phyloP scores from a whole-genome alignment of 1,284 basidiomycete species.

The Apiotrichum siamense region DNA sequence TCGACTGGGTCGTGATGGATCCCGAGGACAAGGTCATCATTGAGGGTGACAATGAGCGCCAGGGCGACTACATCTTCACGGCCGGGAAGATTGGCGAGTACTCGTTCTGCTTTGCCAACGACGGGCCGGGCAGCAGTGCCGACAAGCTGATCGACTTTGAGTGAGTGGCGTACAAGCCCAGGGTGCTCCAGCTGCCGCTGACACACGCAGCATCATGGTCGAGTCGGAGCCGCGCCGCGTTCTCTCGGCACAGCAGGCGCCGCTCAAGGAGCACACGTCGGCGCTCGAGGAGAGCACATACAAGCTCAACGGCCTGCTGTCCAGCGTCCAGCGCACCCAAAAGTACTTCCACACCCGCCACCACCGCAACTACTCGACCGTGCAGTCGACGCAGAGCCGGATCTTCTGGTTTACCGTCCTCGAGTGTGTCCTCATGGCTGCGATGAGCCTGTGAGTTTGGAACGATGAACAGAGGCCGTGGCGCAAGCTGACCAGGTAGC shows the following conservation, averaged over 20 bases:
- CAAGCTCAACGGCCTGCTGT: conserved; percentile 74
- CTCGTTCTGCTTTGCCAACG: conserved; percentile 97
- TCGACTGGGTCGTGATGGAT: conserved; percentile 89
- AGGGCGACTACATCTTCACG: conserved; percentile 95
- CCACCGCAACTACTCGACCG: conserved; percentile 37
- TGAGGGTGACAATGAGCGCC: conserved; percentile 78
- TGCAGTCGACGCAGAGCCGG: conserved; percentile 45
- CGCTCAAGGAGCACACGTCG: conserved; percentile 78
- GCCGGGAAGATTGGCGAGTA: conserved; percentile 90
- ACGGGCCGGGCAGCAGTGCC: conserved; percentile 81
- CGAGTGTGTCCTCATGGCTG: conserved; percentile 67
- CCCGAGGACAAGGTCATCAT: conserved; percentile 80
- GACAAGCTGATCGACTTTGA: conserved; percentile 94
- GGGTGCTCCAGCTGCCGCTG: not conserved
- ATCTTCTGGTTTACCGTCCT: conserved; percentile 84
- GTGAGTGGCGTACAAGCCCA: conserved; percentile 25
- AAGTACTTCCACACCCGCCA: conserved; percentile 57
- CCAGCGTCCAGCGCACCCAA: conserved; percentile 81
- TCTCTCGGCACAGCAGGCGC: conserved; percentile 62
- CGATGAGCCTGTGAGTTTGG: conserved; percentile 58
- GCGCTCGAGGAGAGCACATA: conserved; percentile 89
- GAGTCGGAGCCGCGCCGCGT: conserved; percentile 85
- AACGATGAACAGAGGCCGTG: not conserved
- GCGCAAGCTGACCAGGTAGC: conserved; percentile 47
- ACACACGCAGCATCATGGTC: conserved; percentile 66